Evolutionary conservation across 2,329 filamentous ascomycete genomes (phyloP), one percentile per base, ranked within the genome.

Genomic region (Scorias spongiosa): DNA sequence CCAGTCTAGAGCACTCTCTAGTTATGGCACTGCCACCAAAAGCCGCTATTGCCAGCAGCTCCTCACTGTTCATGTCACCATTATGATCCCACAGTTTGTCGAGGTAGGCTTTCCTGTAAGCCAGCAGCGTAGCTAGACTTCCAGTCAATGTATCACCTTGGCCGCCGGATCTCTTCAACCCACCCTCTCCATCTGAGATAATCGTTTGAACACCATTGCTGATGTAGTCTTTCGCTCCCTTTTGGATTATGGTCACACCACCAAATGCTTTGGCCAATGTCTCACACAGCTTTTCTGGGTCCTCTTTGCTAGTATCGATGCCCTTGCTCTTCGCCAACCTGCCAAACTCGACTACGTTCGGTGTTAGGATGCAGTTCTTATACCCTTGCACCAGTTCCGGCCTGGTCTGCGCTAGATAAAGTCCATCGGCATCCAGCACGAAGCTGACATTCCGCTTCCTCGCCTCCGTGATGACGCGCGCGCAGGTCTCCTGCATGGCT

Each of bases 81-180:
- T 67, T 68, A 51, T 71, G 68, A 18, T 72, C 78, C 89, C 89
- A 96, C 3, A 95, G 63, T 26, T 72, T 71, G 46, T 94, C 84
- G 43, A 86, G 69, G 62, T 98, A 98, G 17, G 86, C 86, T 60
- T 80, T 80, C 48, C 89, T 74, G 80, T 89, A 98, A 1, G 78
- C 88, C 50, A 96, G 64, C 52, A 98, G 78, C 2, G 91, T 96
- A 1, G 84, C 91, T 51, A 98, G 68, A 29, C 80, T 80, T 1
- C 91, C 91, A 0, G 91, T 96, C 51, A 98, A 68, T 3, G 91
- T 96, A 65, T 98, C 91, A 1, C 91, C 91, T 65, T 98, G 91
- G 0, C 91, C 91, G 40, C 89, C 91, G 46, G 84, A 89, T 51
- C 91, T 73, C 75, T 98, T 98, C 61, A 78, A 65, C 1, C 89